These are phyloP conservation scores for Elongisporangium anandrum DNA, from an alignment of 352 stramenopile species.

Conservation along the genomic window DNA sequence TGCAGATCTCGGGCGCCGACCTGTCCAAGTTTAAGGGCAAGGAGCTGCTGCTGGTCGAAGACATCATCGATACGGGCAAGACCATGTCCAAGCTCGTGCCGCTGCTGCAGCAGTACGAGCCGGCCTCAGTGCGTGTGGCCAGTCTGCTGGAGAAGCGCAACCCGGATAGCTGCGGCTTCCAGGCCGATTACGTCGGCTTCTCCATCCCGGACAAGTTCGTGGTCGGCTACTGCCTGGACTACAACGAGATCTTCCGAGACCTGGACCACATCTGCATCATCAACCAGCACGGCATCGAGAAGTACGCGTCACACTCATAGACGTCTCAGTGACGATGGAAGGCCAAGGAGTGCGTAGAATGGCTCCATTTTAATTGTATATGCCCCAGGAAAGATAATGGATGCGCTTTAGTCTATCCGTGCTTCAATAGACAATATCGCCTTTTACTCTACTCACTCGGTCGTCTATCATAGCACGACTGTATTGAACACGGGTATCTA, in stretches of 20 bases:
- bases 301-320: conserved; percentile 61
- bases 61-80: conserved; percentile 97
- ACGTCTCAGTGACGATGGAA: background rate
- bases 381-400: background rate
- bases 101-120: conserved; percentile 72
- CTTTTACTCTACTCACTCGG: background rate
- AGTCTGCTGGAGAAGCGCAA: conserved; percentile 95
- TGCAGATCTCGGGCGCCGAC: conserved; percentile 88
- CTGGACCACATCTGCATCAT: conserved; percentile 96
- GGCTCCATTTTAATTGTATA: background rate
- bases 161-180: conserved; percentile 82
- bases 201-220: conserved; percentile 96
- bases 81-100: conserved; percentile 92
- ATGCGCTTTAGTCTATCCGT: background rate
- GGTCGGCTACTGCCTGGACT: conserved; percentile 96
- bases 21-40: conserved; percentile 84
- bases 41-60: conserved; percentile 94
- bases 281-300: conserved; percentile 88
- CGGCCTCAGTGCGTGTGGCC: conserved; percentile 85
- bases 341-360: too few species aligned
- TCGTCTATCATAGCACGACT: background rate
- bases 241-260: conserved; percentile 96
- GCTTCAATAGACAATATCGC: background rate
- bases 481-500: conserved; percentile 15
- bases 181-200: conserved; percentile 95